phyloP scores from a whole-genome alignment of 2,329 filamentous ascomycete species.

The Phialophora verrucosa region DNA sequence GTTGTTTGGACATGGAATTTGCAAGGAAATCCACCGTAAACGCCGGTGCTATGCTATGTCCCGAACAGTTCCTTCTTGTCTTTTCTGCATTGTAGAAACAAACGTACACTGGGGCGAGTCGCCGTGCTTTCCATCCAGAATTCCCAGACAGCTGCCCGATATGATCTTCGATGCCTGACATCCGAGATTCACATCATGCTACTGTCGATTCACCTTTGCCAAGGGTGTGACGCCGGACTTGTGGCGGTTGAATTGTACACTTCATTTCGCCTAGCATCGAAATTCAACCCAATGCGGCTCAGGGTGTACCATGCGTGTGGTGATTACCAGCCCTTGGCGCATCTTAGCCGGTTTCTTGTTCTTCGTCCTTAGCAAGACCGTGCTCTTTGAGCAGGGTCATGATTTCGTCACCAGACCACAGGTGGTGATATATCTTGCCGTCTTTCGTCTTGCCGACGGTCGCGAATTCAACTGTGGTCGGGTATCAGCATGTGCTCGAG shows the following conservation, averaged over 20 bases:
- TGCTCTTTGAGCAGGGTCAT: conserved; percentile 93
- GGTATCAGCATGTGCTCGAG: conserved; percentile 13
- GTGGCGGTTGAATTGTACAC: not conserved
- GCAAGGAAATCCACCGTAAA: conserved; percentile 21
- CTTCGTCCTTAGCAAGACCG: conserved; percentile 86
- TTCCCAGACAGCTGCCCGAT: not conserved
- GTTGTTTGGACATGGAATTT: not conserved
- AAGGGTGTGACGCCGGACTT: not conserved
- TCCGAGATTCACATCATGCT: not conserved
- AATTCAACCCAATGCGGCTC: not conserved
- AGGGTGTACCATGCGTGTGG: not conserved
- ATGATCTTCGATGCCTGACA: not conserved
- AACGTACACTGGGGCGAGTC: not conserved
- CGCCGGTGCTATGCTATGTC: conserved; percentile 36
- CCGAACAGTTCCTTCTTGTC: conserved; percentile 13
- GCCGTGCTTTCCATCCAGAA: not conserved
- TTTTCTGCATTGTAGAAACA: conserved; percentile 16
- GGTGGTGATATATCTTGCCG: conserved; percentile 96
- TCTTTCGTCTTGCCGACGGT: conserved; percentile 95
- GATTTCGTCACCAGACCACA: conserved; percentile 97
- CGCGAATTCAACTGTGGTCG: conserved; percentile 85
- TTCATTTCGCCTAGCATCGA: not conserved
- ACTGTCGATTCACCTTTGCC: not conserved
- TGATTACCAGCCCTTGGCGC: not conserved
- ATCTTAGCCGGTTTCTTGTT: conserved; percentile 61